These are phyloP conservation scores for Lentinus brumalis DNA, from an alignment of 768 basidiomycete species.

Conservation along the genomic window DNA sequence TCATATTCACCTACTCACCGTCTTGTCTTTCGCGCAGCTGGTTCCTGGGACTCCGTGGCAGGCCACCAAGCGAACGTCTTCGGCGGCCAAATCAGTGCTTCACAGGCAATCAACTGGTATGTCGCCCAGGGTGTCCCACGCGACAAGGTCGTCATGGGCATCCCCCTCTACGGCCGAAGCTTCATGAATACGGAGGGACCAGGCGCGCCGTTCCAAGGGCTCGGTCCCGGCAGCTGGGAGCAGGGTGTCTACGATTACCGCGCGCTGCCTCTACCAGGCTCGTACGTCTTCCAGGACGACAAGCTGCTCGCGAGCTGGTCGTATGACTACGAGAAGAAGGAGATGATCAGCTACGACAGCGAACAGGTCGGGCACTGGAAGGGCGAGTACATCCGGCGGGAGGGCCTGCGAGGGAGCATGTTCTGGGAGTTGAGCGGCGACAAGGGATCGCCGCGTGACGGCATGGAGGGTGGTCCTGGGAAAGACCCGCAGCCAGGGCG, in stretches of 20 bases:
- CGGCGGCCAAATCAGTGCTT: conserved; percentile 63
- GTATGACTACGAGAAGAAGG: conserved; percentile 71
- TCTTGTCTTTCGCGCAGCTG: conserved; percentile 45
- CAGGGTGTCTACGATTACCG: conserved; percentile 92
- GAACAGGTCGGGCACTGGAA: conserved; percentile 71
- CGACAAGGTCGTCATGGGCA: conserved; percentile 84
- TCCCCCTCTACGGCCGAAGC: conserved; percentile 92
- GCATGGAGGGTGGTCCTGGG: conserved; percentile 73
- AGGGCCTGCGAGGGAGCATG: conserved; percentile 90
- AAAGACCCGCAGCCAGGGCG: conserved; percentile 72
- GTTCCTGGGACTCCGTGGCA: conserved; percentile 71
- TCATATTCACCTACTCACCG: not conserved
- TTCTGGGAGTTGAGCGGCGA: conserved; percentile 93
- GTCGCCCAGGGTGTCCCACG: conserved; percentile 67
- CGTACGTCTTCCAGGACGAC: conserved; percentile 66
- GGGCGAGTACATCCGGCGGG: conserved; percentile 75
- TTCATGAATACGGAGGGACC: conserved; percentile 87
- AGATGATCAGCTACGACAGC: conserved; percentile 84
- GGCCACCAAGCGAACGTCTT: conserved; percentile 89
- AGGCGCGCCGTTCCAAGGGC: conserved; percentile 74
- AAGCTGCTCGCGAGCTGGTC: conserved; percentile 77
- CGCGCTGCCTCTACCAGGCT: conserved; percentile 75
- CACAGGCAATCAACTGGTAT: conserved; percentile 72
- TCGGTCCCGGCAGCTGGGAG: conserved; percentile 92
- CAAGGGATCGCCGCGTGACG: conserved; percentile 64